Conservation (phyloP, 2,329 filamentous ascomycete genomes). For the Ciborinia camelliae region DNA sequence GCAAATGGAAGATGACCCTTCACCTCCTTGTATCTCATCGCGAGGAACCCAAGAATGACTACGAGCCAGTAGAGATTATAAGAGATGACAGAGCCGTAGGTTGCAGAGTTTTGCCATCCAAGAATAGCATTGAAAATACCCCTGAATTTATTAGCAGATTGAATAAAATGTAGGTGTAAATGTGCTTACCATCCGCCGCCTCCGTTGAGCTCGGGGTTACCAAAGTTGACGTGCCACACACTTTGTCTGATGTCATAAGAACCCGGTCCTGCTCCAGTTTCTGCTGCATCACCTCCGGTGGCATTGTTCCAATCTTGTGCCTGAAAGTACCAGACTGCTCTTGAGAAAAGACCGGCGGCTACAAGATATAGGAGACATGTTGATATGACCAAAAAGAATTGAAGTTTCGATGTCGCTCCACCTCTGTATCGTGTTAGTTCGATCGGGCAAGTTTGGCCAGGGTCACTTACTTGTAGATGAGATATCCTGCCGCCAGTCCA, state of each 20-base stretch:
- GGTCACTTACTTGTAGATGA: conserved; percentile 69
- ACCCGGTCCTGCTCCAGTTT: conserved; percentile 64
- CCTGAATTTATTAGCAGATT: no score
- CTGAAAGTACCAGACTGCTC: conserved; percentile 72
- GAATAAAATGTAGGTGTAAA: no score
- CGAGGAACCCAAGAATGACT: conserved; percentile 61
- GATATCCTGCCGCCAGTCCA: conserved; percentile 64
- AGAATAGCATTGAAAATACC: conserved; percentile 83
- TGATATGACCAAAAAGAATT: conserved; percentile 76
- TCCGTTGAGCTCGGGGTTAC: conserved; percentile 68
- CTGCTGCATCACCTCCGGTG: conserved; percentile 53
- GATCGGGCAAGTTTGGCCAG: neutral
- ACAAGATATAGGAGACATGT: conserved; percentile 84
- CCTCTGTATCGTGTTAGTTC: conserved; percentile 42
- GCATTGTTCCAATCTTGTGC: conserved; percentile 57
- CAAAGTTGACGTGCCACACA: conserved; percentile 85
- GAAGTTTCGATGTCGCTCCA: conserved; percentile 62
- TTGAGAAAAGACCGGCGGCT: conserved; percentile 76
- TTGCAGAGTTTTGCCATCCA: conserved; percentile 86
- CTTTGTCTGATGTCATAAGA: conserved; percentile 75
- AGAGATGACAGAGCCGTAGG: conserved; percentile 79
- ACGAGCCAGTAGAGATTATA: conserved; percentile 87
- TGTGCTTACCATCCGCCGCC: conserved; percentile 78
- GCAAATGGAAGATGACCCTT: conserved; percentile 45
- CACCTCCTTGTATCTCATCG: conserved; percentile 65